phyloP scores from a whole-genome alignment of 2,329 filamentous ascomycete species.

The Cladosporium sp. region DNA sequence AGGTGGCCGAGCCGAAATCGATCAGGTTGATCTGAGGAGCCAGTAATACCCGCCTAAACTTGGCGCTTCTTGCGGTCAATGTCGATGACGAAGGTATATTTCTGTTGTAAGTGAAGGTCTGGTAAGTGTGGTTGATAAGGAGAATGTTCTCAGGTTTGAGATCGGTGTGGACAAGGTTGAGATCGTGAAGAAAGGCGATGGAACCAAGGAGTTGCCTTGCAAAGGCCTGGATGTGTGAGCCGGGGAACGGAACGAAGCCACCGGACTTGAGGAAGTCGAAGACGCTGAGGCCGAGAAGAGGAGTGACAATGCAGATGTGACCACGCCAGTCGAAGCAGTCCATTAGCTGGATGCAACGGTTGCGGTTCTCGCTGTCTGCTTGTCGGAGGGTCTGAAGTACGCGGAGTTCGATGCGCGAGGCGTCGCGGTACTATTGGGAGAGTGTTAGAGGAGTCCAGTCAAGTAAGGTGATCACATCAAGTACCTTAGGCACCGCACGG shows the following conservation, averaged over 20 bases:
- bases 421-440: constrained; percentile 68
- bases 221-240: constrained; percentile 97
- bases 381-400: constrained; percentile 88
- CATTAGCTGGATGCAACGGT: constrained; percentile 92
- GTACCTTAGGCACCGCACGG: constrained; percentile 82
- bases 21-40: constrained; percentile 65
- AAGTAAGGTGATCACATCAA: not conserved
- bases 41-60: constrained; percentile 59
- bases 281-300: constrained; percentile 84
- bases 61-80: constrained; percentile 53
- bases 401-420: constrained; percentile 87
- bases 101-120: constrained; percentile 66
- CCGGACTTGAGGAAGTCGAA: constrained; percentile 98
- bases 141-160: constrained; percentile 66
- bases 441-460: not conserved
- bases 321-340: constrained; percentile 98
- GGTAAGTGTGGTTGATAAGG: constrained; percentile 60
- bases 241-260: constrained; percentile 92
- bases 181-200: constrained; percentile 93
- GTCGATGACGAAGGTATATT: constrained; percentile 62
- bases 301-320: constrained; percentile 84
- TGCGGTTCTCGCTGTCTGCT: constrained; percentile 87
- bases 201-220: constrained; percentile 95
- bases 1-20: constrained; percentile 65
- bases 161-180: constrained; percentile 93